These are phyloP conservation scores for Aspergillus bombycis DNA, from an alignment of 2,329 filamentous ascomycete genomes.

Conservation along the genomic window DNA sequence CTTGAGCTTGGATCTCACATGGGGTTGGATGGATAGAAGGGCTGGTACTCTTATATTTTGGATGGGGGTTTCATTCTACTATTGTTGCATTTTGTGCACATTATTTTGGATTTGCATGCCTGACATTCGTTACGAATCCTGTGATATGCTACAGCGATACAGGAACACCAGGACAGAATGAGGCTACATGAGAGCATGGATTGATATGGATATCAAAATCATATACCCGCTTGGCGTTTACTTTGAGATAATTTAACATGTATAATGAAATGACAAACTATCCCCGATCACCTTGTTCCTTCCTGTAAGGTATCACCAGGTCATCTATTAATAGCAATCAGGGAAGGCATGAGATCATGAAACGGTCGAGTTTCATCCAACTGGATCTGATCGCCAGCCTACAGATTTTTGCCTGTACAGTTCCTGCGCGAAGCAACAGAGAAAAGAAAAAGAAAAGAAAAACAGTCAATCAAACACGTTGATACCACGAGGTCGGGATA, in stretches of 20 bases:
- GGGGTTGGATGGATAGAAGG: slow-evolving; percentile 1
- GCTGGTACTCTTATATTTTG: not conserved
- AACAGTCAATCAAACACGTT: not conserved
- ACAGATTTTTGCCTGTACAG: not conserved
- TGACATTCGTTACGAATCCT: slow-evolving; percentile 5
- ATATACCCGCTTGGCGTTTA: slow-evolving; percentile 5
- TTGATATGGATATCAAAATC: slow-evolving; percentile 6
- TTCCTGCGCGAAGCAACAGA: not conserved
- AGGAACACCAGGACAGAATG: not conserved
- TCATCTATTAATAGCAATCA: not conserved
- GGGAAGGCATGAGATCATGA: not conserved
- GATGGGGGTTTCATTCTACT: not conserved
- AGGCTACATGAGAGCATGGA: slow-evolving; percentile 7
- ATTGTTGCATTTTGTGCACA: not conserved
- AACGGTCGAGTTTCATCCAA: not conserved
- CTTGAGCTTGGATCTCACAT: slow-evolving; percentile 1
- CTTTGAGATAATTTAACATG: not conserved
- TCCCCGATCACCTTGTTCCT: not conserved
- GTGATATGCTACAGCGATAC: not conserved
- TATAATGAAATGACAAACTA: slow-evolving; percentile 1
- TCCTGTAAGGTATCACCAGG: not conserved
- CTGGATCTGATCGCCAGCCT: not conserved
- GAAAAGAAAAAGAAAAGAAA: too few species aligned
- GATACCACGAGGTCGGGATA: not conserved
- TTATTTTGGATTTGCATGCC: not conserved